Evolutionary conservation across 495 filamentous ascomycete genomes (phyloP).

Genomic region (Hypoxylon trugodes): DNA sequence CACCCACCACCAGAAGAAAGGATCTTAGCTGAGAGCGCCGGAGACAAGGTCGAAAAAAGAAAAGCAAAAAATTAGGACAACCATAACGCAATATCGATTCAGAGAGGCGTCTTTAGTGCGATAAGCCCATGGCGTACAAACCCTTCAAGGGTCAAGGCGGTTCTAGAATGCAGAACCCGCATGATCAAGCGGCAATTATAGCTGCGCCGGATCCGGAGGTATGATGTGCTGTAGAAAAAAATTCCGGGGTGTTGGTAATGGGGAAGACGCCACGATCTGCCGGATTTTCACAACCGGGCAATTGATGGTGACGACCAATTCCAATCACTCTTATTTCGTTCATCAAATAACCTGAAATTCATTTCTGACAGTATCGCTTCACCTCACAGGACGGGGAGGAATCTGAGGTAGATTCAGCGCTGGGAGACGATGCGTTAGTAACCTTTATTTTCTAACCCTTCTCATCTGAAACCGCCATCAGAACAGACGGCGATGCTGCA

Average conservation of each 20-base stretch:
- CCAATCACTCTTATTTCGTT: not conserved
- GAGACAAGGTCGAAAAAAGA: too few species aligned
- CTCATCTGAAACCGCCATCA: not conserved
- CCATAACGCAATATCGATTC: too few species aligned
- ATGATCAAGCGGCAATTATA: conserved; percentile 20
- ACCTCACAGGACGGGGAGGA: conserved; percentile 29
- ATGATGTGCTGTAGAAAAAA: conserved; percentile 8
- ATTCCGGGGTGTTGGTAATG: not conserved
- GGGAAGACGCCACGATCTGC: conserved; percentile 2
- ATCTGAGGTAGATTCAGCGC: conserved; percentile 37
- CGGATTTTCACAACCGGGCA: conserved; percentile 2
- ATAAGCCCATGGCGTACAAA: conserved; percentile 27
- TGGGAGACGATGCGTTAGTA: conserved; percentile 44
- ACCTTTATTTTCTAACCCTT: not conserved
- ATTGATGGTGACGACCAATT: not conserved
- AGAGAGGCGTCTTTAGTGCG: conserved; percentile 6
- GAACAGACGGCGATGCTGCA: not conserved
- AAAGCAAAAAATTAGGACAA: too few species aligned
- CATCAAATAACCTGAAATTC: not conserved
- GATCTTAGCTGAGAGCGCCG: too few species aligned
- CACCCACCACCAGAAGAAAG: too few species aligned
- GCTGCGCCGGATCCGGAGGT: conserved; percentile 32
- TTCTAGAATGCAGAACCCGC: conserved; percentile 9
- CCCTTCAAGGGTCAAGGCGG: conserved; percentile 16
- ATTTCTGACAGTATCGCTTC: conserved; percentile 12